These are phyloP conservation scores for Trichocomaceae sp. DNA, from an alignment of 2,329 filamentous ascomycete genomes.

Conservation along the genomic window DNA sequence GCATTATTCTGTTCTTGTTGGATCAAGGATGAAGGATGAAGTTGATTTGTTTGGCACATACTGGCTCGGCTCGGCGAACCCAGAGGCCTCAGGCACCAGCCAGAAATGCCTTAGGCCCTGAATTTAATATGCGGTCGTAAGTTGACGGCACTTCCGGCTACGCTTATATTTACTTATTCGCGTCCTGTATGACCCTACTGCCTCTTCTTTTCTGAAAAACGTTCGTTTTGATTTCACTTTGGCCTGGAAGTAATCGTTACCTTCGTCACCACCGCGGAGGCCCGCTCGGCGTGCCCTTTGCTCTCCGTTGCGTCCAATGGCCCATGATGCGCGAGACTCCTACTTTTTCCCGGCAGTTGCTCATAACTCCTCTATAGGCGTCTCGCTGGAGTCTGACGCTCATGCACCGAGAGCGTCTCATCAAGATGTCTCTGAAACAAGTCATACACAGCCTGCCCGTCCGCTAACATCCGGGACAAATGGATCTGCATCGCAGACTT, in stretches of 20 bases:
- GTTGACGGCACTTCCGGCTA: neutral
- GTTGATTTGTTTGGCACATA: slow-evolving; percentile 2
- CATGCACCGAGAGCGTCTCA: neutral
- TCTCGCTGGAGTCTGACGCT: slow-evolving; percentile 2
- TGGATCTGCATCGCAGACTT: slow-evolving; percentile 2
- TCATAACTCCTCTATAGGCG: neutral
- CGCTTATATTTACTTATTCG: neutral
- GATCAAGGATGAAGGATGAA: neutral
- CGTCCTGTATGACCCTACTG: neutral
- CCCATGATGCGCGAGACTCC: slow-evolving; percentile 25
- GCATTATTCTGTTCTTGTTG: neutral
- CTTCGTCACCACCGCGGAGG: slow-evolving; percentile 16
- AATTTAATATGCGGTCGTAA: neutral
- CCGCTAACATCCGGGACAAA: slow-evolving; percentile 4
- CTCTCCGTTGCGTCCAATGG: slow-evolving; percentile 24
- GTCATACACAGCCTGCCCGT: slow-evolving; percentile 3
- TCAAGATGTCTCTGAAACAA: slow-evolving; percentile 1
- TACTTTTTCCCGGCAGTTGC: slow-evolving; percentile 14
- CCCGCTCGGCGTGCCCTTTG: slow-evolving; percentile 9
- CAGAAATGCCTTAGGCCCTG: neutral
- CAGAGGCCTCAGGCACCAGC: slow-evolving; percentile 1
- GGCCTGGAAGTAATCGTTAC: neutral
- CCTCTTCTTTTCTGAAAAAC: neutral
- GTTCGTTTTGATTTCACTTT: neutral
- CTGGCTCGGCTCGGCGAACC: slow-evolving; percentile 2